Conservation (phyloP, 768 basidiomycete genomes). For the Sarcodon sp. region DNA sequence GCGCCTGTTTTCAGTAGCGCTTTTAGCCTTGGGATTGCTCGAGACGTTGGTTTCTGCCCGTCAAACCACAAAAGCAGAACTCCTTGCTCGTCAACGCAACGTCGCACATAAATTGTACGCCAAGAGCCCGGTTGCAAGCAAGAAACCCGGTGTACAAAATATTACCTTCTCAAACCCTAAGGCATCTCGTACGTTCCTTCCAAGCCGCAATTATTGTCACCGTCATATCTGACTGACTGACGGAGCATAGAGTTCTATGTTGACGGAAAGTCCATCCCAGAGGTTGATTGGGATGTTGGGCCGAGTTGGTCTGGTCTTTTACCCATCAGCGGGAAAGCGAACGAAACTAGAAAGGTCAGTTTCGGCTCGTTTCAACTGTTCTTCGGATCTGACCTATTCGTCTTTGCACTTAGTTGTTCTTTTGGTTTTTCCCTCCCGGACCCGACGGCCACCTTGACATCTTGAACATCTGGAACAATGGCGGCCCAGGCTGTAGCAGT, state of each 20-base stretch:
- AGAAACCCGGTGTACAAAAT: conserved; percentile 27
- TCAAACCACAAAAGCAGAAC: too few relatives aligned
- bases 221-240: background rate
- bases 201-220: background rate
- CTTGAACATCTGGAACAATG: conserved; percentile 72
- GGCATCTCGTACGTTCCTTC: conserved; percentile 37
- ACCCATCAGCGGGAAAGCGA: conserved; percentile 45
- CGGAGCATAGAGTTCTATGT: conserved; percentile 49
- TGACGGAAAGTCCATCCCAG: conserved; percentile 49
- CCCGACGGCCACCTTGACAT: conserved; percentile 61
- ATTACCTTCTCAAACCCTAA: conserved; percentile 61
- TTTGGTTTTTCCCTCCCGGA: conserved; percentile 79
- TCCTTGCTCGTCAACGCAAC: too few relatives aligned
- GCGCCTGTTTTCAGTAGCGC: too few relatives aligned
- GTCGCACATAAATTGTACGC: too few relatives aligned
- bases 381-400: background rate
- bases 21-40: too few relatives aligned
- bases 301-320: conserved; percentile 66
- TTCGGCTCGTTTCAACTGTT: background rate
- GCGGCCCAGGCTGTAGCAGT: conserved; percentile 72
- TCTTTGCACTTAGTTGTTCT: conserved; percentile 41
- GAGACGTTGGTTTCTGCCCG: too few relatives aligned
- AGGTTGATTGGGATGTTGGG: conserved; percentile 62
- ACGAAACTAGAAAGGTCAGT: conserved; percentile 59
- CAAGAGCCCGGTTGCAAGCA: too few relatives aligned